Evolutionary conservation across 1,139 yeast species (phyloP), one percentile per base, ranked within the genome.

Genomic region (Geotrichum cucujoidarum): DNA sequence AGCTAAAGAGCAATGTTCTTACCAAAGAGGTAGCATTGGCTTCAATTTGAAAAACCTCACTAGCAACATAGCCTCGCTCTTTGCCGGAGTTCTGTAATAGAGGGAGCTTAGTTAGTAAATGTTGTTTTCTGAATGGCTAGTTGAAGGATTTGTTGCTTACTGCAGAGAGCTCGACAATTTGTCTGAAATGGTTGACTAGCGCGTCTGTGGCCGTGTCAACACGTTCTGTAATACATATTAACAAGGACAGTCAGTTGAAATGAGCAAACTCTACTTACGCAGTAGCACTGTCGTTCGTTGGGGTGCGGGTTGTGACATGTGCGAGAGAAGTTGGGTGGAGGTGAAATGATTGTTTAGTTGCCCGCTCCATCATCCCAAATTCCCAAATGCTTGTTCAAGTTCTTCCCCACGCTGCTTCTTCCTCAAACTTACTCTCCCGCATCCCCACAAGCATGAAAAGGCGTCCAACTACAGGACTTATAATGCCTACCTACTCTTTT

Each of bases 201-300:
- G 57, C 57, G 27, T 60, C 65, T 1, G 65, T 61, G n/a, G 65
- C 65, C 25, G 57, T 58, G 49, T 68, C 70, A 21, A 68, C 59
- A n/a, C 66, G 61, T 20, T 60, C 66, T 55, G 27, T 24, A 10
- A 6, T 10, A 21, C 30, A 42, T 32, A 30, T 24, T 6, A 24
- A 24, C 27, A 10, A 24, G 8, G 27, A 6, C 10, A 6, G 27
- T 16, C 8, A 27, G n/a, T n/a, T 25, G 8, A 11, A 42, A 20
- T 3, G 8, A 30, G 8, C 18, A 25, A 35, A 25, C 16, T 16
- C 13, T 17, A 49, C 62, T 14, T 48, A 59, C 63, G 51, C 34
- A 57, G 51, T 25, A 60, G 38, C 29, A 55, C 57, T 2, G 59
- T 60, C 2, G 62, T 58, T 45, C 63, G 50, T 44, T 59, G 61